phyloP scores from a whole-genome alignment of 768 basidiomycete species.

The Mycena venus region DNA sequence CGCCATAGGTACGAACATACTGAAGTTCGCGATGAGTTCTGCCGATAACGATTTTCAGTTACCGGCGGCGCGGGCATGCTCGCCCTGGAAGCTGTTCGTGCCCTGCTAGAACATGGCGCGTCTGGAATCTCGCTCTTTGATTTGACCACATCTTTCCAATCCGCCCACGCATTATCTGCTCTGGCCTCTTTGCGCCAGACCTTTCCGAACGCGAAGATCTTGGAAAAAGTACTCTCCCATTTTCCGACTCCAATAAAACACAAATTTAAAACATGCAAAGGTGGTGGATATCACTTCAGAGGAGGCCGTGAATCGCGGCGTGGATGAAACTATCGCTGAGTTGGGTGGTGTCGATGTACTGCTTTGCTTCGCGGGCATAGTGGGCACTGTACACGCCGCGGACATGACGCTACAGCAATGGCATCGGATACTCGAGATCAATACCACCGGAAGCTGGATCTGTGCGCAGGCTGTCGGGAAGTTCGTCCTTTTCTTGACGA shows the following conservation, averaged over 20 bases:
- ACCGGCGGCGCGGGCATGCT: conserved; percentile 59
- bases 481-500: conserved; percentile 39
- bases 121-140: conserved; percentile 50
- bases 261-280: too few relatives aligned
- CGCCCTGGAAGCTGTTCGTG: conserved; percentile 52
- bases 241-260: too few relatives aligned
- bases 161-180: conserved; percentile 33
- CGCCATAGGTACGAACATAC: conserved; percentile 49
- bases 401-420: conserved; percentile 50
- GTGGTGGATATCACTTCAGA: conserved; percentile 55
- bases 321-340: conserved; percentile 38
- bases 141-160: conserved; percentile 39
- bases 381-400: conserved; percentile 47
- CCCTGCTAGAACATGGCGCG: conserved; percentile 60
- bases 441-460: conserved; percentile 60
- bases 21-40: background rate
- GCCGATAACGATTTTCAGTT: conserved; percentile 39
- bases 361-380: conserved; percentile 60
- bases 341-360: conserved; percentile 53
- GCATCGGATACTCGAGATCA: conserved; percentile 55
- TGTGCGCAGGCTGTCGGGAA: conserved; percentile 57
- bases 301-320: conserved; percentile 35
- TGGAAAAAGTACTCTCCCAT: too few relatives aligned
- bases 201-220: conserved; percentile 50
- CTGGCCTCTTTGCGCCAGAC: conserved; percentile 37